Evolutionary conservation across 306 rosid species (phyloP).

Genomic region (Alnus glutinosa): DNA sequence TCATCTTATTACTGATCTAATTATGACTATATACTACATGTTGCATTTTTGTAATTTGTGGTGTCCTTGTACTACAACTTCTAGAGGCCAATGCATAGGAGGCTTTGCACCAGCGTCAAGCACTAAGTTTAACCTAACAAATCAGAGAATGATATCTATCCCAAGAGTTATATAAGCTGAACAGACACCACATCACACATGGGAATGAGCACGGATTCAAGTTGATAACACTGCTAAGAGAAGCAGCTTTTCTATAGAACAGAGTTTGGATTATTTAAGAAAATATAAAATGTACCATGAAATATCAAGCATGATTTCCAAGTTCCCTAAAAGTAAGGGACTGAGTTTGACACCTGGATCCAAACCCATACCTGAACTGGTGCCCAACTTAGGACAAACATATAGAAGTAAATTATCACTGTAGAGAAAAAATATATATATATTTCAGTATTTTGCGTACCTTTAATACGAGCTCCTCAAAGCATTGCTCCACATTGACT

Average conservation of each 20-base stretch:
- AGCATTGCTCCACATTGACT: conserved; percentile 70
- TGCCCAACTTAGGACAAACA: neutral
- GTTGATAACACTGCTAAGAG: neutral
- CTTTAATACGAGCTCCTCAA: conserved; percentile 79
- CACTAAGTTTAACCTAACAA: neutral
- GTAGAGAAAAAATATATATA: neutral
- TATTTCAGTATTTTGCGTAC: conserved; percentile 31
- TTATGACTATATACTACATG: neutral
- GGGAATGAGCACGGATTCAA: neutral
- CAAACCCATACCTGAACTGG: neutral
- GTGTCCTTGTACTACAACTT: neutral
- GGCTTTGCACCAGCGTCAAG: neutral
- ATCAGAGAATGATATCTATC: neutral
- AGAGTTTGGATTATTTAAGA: neutral
- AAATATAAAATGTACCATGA: neutral
- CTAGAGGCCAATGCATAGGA: neutral
- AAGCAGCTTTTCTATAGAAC: neutral
- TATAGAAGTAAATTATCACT: neutral
- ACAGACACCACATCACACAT: neutral
- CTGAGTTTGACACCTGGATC: neutral
- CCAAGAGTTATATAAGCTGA: neutral
- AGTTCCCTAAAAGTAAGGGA: neutral
- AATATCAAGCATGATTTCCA: neutral
- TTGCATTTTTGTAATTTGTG: neutral
- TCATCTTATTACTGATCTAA: neutral